Percentiles rank a stretch among this genome's conserved stretches.
These are phyloP conservation scores for Candida xiaguanensis DNA, from an alignment of 805 yeast species.

Conservation along the genomic window DNA sequence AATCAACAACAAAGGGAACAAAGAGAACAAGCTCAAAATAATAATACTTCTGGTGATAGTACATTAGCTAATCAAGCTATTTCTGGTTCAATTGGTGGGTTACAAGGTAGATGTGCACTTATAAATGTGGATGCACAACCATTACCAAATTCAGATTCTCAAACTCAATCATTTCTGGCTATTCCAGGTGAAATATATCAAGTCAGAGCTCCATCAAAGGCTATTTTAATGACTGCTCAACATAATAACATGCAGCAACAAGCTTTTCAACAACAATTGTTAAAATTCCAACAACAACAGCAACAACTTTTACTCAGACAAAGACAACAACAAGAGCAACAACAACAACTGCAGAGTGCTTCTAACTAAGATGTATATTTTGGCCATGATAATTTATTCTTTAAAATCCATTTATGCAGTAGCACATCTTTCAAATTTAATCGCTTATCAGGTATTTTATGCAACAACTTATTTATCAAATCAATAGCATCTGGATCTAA, in stretches of 20 bases:
- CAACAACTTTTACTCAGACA: conserved; percentile 31
- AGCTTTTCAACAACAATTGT: conserved; percentile 39
- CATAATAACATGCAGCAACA: conserved; percentile 42
- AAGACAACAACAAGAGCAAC: conserved; percentile 14
- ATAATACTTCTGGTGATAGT: conserved; percentile 9
- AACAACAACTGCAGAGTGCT: conserved; percentile 9
- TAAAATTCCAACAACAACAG: conserved; percentile 36
- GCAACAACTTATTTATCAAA: conserved; percentile 60
- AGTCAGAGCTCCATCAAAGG: conserved; percentile 45
- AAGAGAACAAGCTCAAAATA: conserved; percentile 2
- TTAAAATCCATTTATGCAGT: conserved; percentile 80
- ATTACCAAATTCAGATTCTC: conserved; percentile 18
- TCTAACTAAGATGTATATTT: conserved; percentile 5
- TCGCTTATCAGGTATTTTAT: conserved; percentile 67
- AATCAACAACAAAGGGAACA: conserved; percentile 33
- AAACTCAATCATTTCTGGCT: conserved; percentile 47
- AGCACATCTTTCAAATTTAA: conserved; percentile 57
- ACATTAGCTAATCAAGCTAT: conserved; percentile 46
- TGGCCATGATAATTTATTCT: conserved; percentile 63
- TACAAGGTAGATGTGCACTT: conserved; percentile 76
- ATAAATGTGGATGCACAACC: conserved; percentile 55
- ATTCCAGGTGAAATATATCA: conserved; percentile 55
- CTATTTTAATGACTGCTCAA: conserved; percentile 39
- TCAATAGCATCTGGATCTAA: conserved; percentile 75
- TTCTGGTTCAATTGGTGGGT: conserved; percentile 59